phyloP scores from a whole-genome alignment of 2,329 filamentous ascomycete genomes.

The Cytospora chrysosperma region DNA sequence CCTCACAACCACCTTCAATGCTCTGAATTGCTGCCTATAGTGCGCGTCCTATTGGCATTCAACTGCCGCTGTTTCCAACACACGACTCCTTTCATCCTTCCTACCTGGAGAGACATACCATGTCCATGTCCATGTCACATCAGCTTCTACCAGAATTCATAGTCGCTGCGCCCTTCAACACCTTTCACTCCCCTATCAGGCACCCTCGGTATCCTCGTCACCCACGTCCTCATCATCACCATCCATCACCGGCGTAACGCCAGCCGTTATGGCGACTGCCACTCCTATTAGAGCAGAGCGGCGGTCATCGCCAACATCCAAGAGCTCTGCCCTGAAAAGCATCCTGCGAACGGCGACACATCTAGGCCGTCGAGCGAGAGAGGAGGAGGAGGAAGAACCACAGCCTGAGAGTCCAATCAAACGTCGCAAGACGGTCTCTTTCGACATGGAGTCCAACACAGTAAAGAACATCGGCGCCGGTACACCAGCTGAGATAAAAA shows the following conservation, averaged over 20 bases:
- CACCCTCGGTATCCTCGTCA: constrained; percentile 9
- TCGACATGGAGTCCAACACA: constrained; percentile 57
- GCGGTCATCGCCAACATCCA: constrained; percentile 19
- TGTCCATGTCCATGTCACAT: too few species aligned
- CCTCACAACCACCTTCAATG: constrained; percentile 5
- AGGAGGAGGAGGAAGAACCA: constrained; percentile 40
- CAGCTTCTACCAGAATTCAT: constrained; percentile 1
- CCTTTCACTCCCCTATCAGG: background rate
- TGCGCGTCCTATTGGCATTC: constrained; percentile 4
- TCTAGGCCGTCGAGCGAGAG: constrained; percentile 17
- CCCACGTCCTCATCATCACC: constrained; percentile 4
- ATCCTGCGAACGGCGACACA: constrained; percentile 13
- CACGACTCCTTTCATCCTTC: background rate
- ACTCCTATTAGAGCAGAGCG: constrained; percentile 21
- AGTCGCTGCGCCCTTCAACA: background rate
- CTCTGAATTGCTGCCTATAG: background rate
- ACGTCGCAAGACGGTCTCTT: constrained; percentile 54
- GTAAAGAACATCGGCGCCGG: constrained; percentile 54
- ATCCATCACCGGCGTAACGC: background rate
- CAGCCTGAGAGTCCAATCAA: constrained; percentile 47
- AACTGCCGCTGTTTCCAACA: constrained; percentile 10
- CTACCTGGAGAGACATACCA: constrained; percentile 11
- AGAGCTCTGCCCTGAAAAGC: constrained; percentile 21
- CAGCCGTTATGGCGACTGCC: constrained; percentile 18
- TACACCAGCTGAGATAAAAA: constrained; percentile 55